phyloP scores from a whole-genome alignment of 1,284 basidiomycete genomes.

The Volvariella surrecta region DNA sequence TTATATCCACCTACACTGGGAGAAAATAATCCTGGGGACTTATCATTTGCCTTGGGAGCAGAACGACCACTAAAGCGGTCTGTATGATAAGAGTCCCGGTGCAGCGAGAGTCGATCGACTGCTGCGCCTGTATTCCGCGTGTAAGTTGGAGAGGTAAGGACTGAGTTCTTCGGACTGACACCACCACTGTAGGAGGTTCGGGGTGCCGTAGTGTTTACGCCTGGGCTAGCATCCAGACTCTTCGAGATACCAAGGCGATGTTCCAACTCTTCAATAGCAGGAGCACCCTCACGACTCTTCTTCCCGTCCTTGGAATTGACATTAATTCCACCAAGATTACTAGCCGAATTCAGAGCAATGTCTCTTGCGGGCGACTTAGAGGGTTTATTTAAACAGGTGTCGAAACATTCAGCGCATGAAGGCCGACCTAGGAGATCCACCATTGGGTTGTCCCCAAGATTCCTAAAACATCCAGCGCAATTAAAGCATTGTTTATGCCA shows the following conservation, averaged over 20 bases:
- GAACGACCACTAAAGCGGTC: too few relatives aligned
- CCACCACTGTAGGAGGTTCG: too few relatives aligned
- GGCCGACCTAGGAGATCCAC: conserved; percentile 74
- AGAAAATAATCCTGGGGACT: too few relatives aligned
- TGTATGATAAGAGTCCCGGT: too few relatives aligned
- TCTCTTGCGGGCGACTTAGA: conserved; percentile 24
- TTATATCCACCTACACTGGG: too few relatives aligned
- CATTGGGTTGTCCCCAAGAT: conserved; percentile 66
- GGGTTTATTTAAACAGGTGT: conserved; percentile 51
- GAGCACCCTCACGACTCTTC: conserved; percentile 39
- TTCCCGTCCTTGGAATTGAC: conserved; percentile 19
- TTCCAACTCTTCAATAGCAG: conserved; percentile 48
- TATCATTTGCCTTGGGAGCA: too few relatives aligned
- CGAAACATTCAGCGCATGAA: conserved; percentile 71
- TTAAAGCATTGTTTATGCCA: conserved; percentile 78
- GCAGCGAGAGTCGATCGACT: too few relatives aligned
- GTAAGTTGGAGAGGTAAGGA: too few relatives aligned
- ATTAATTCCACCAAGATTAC: conserved; percentile 28
- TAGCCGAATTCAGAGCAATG: conserved; percentile 23
- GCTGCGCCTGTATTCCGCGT: too few relatives aligned
- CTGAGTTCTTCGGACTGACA: too few relatives aligned
- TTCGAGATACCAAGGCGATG: conserved; percentile 43
- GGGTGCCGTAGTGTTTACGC: background rate
- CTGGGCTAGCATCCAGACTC: background rate
- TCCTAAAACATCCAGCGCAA: conserved; percentile 62